Base-by-base conservation (phyloP, 306 rosid species). In the Biancaea sappan region DNA sequence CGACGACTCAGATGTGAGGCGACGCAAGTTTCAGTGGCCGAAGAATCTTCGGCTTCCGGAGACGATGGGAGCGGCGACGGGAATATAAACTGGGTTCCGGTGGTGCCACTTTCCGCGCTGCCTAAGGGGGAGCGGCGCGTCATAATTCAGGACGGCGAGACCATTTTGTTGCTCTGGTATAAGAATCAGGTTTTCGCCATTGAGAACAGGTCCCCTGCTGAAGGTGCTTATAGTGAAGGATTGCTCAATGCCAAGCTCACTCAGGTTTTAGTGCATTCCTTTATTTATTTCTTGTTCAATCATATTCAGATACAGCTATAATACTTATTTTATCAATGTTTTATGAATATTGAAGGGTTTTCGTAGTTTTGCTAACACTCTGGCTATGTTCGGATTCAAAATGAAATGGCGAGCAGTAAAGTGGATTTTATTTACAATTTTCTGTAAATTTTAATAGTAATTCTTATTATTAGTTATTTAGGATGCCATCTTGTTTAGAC, bases 171-270 rank as follows among this genome's bases (percentile, higher is more conserved):
- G 76, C 79, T 94, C 0, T 94, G 98, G 98, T 94, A 88, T 61
- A 94, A 94, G 62, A 86, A 94, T 29, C 59, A 77, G 81, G 86
- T 94, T 11, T 91, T 73, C 22, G 98, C 98, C 4, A 89, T 91
- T 58, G 98, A 94, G 77, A 94, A 94, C 34, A 64, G 91, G 64
- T 94, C 98, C 26, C 98, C 98, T 73, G 98, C 98, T 51, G 98
- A 94, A 84, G 98, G 98, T 13, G 98, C 98, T 25, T 94, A 94
- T 13, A 82, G 75, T 10, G 98, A 94, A 74, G 98, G 98, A 5
- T 84, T 94, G 81, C 66, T 88, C 73, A 94, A 94, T 82, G 98
- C 97, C 29, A 94, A 94, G 75, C 98, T 94, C 79, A 94, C 98
- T 11, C 86, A 91, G 92, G 98, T 85, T 70, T 7, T 4, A 16